Base-by-base conservation (phyloP, 148 eudicot species). In the Fagopyrum tataricum region DNA sequence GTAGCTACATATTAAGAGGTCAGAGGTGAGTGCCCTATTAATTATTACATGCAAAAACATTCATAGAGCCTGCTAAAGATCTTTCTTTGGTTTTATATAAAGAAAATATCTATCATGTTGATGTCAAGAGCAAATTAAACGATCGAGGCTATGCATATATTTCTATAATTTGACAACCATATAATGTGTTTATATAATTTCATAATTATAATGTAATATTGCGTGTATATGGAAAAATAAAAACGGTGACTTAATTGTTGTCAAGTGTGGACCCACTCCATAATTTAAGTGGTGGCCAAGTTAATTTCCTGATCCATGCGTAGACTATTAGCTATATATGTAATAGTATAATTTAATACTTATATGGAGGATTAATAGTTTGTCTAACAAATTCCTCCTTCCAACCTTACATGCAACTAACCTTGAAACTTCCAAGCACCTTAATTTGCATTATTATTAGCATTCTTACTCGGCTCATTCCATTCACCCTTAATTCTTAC, bases 381-480 rank as follows among this genome's bases (percentile, higher is more conserved):
- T 62, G 68, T 62, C 68, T 62, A 62, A 13, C 68, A 62, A 31
- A 62, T 62, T 62, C 68, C 40, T 37, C 68, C 68, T 31, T 62
- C 68, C 68, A 62, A 62, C 68, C 68, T 31, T 62, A 62, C 68
- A 62, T 2, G 15, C 69, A 64, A 64, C 69, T 64, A 64, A 64
- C 68, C 69, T 13, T 64, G 69, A 64, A 64, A 39, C 69, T 64
- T 64, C 69, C 43, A 13, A 5, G 20, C 8, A 64, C 42, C 69
- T 64, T 39, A 64, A 64, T 15, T 5, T 64, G 69, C 18, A 64
- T 64, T 64, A 64, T 31, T 31, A n/a, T 62, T 62, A 37, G 68
- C 5, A 31, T 13, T 12, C 43, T 31, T 14, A 31, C 18, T 13
- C 42, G 0, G n/a, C 4, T 37, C 42, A 62, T 26, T 31, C 68